phyloP scores from a whole-genome alignment of 176 grass and related monocot species.

The Triticum timopheevii region DNA sequence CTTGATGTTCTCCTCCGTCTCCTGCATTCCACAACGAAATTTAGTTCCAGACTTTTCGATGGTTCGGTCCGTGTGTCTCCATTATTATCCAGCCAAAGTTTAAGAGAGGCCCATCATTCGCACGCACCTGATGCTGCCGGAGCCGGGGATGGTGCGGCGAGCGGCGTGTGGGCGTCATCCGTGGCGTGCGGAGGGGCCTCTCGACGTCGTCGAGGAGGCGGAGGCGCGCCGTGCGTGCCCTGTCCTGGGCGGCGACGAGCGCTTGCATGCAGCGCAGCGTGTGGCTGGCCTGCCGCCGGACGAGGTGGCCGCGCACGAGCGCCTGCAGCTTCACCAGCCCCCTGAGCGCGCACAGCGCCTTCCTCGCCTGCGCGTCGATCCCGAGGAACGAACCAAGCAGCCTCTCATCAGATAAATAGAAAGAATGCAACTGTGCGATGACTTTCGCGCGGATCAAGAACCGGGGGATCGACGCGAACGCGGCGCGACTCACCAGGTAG shows the following conservation, averaged over 20 bases:
- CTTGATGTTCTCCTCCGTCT: constrained; percentile 59
- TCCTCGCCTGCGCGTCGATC: constrained; percentile 69
- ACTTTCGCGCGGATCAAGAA: background rate
- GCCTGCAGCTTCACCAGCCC: constrained; percentile 91
- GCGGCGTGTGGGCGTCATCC: constrained; percentile 25
- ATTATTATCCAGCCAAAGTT: too few relatives aligned
- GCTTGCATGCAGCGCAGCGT: constrained; percentile 89
- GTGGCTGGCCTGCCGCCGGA: constrained; percentile 65
- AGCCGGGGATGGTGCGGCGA: constrained; percentile 57
- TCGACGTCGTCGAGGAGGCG: constrained; percentile 47
- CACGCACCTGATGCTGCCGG: constrained; percentile 43
- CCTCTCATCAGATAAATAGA: background rate
- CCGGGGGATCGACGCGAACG: background rate
- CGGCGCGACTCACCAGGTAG: constrained; percentile 50
- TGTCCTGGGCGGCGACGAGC: constrained; percentile 63
- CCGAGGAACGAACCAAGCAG: background rate
- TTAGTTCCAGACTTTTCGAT: background rate
- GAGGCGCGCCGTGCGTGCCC: constrained; percentile 44
- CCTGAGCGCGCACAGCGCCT: constrained; percentile 72
- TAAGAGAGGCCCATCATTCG: background rate
- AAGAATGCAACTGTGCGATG: background rate
- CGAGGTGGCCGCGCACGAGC: constrained; percentile 71
- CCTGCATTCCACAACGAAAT: background rate
- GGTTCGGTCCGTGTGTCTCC: background rate
- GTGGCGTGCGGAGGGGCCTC: constrained; percentile 30